These are phyloP conservation scores for Aspergillus uvarum DNA, from an alignment of 2,329 filamentous ascomycete species.

Conservation along the genomic window DNA sequence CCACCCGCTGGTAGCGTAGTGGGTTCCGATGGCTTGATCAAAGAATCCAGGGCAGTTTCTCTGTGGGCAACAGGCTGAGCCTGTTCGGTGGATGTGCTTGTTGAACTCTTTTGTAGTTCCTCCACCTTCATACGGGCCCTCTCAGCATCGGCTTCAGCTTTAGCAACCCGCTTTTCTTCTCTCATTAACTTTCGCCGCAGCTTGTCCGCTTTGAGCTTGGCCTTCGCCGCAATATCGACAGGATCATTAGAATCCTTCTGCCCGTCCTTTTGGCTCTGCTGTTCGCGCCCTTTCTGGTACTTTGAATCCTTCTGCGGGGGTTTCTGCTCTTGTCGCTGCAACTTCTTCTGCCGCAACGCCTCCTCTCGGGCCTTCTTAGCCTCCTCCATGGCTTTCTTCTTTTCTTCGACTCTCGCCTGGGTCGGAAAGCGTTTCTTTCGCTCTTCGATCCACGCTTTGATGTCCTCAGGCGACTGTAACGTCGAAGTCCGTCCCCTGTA, in stretches of 20 bases:
- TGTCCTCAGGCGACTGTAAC: slow-evolving; percentile 61
- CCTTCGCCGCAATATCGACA: slow-evolving; percentile 36
- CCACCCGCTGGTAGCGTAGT: neutral
- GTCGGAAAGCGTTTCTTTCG: slow-evolving; percentile 80
- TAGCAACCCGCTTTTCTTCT: slow-evolving; percentile 57
- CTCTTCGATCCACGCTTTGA: slow-evolving; percentile 78
- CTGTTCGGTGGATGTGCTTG: slow-evolving; percentile 11
- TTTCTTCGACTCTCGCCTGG: slow-evolving; percentile 62
- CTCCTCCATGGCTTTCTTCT: slow-evolving; percentile 64
- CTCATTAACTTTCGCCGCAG: slow-evolving; percentile 57
- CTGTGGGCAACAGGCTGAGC: neutral
- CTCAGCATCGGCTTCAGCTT: slow-evolving; percentile 46
- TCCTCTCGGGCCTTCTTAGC: slow-evolving; percentile 51
- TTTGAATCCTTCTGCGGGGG: slow-evolving; percentile 33
- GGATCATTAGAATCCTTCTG: slow-evolving; percentile 25
- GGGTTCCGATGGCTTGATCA: neutral
- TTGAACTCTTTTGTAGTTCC: slow-evolving; percentile 28
- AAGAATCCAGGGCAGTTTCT: neutral
- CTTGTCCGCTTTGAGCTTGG: slow-evolving; percentile 44
- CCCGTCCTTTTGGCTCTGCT: slow-evolving; percentile 24
- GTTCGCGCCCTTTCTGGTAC: slow-evolving; percentile 23
- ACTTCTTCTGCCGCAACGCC: slow-evolving; percentile 41
- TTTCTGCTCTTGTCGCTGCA: slow-evolving; percentile 37
- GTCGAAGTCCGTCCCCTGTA: slow-evolving; percentile 57
- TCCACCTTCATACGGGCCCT: slow-evolving; percentile 38